Evolutionary conservation across 2,329 filamentous ascomycete species (phyloP).

Genomic region (Trichocomaceae sp.): DNA sequence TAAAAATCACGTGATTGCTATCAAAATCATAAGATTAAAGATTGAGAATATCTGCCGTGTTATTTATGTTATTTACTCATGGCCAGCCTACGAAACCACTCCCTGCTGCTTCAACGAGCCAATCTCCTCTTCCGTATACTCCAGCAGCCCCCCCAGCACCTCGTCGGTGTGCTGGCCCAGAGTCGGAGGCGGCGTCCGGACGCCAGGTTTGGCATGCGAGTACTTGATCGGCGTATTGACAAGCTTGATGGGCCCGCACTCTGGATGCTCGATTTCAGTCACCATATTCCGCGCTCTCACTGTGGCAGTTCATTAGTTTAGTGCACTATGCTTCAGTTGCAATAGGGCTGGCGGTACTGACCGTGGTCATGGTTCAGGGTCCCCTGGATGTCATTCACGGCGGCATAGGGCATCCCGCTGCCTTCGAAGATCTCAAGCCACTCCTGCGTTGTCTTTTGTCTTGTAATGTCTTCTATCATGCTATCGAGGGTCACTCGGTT

Average conservation of each 20-base stretch:
- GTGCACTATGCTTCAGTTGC: neutral
- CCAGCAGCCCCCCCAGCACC: conserved; percentile 59
- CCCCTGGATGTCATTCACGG: conserved; percentile 84
- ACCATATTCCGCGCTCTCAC: conserved; percentile 79
- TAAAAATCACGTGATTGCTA: neutral
- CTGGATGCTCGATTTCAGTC: conserved; percentile 72
- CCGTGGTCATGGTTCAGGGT: conserved; percentile 82
- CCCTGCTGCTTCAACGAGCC: conserved; percentile 57
- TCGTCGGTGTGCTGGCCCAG: conserved; percentile 83
- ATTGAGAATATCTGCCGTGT: neutral
- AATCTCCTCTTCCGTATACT: conserved; percentile 55
- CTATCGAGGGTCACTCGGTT: conserved; percentile 71
- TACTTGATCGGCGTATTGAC: conserved; percentile 95
- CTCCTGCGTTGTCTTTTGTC: conserved; percentile 71
- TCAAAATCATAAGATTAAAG: too few species aligned
- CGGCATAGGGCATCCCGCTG: conserved; percentile 88
- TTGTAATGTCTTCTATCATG: conserved; percentile 69
- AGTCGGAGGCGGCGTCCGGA: conserved; percentile 72
- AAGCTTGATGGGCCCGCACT: conserved; percentile 78
- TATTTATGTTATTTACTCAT: neutral
- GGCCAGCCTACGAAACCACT: conserved; percentile 48
- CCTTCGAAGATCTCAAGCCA: conserved; percentile 85
- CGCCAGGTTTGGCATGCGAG: conserved; percentile 69
- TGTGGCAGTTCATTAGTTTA: conserved; percentile 25
- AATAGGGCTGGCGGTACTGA: conserved; percentile 26